A percentile compares a stretch with the other conserved stretches of the same genome.
phyloP scores from a whole-genome alignment of 2,329 filamentous ascomycete species.

The Scedosporium boydii region DNA sequence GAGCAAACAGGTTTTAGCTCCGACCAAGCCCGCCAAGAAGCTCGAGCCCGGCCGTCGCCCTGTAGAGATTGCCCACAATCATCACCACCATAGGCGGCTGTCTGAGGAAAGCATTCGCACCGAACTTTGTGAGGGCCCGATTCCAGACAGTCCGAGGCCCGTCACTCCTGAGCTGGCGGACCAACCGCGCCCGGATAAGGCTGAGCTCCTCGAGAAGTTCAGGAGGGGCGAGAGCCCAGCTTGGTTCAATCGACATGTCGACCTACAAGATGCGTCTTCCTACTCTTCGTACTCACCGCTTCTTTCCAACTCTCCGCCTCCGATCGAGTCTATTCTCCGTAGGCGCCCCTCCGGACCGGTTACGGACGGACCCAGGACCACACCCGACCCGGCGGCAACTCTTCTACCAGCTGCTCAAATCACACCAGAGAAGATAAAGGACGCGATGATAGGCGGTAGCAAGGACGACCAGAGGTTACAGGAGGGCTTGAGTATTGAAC shows the following conservation, averaged over 20 bases:
- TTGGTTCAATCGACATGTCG: conserved; percentile 59
- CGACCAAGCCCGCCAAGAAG: conserved; percentile 15
- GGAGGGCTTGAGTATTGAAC: conserved; percentile 59
- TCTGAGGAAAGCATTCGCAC: conserved; percentile 54
- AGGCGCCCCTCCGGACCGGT: conserved; percentile 13
- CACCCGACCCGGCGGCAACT: not conserved
- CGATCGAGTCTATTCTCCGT: conserved; percentile 28
- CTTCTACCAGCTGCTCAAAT: conserved; percentile 34
- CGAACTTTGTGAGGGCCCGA: conserved; percentile 50
- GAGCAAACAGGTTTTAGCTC: not conserved
- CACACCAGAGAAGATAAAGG: conserved; percentile 32
- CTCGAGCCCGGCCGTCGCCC: conserved; percentile 14
- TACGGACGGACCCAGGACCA: not conserved
- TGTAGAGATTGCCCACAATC: conserved; percentile 10
- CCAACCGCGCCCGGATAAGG: conserved; percentile 48
- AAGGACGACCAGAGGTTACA: conserved; percentile 31
- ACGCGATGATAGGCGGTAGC: conserved; percentile 14
- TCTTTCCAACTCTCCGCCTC: not conserved
- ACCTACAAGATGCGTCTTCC: conserved; percentile 13
- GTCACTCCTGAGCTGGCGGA: conserved; percentile 9
- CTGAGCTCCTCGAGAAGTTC: conserved; percentile 72
- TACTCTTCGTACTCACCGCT: not conserved
- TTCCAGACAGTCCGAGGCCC: conserved; percentile 31
- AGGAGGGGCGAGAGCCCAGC: conserved; percentile 70
- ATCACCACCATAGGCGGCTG: conserved; percentile 19